Conservation (phyloP, 139 green algal genomes). For the Chlorella ohadii region DNA sequence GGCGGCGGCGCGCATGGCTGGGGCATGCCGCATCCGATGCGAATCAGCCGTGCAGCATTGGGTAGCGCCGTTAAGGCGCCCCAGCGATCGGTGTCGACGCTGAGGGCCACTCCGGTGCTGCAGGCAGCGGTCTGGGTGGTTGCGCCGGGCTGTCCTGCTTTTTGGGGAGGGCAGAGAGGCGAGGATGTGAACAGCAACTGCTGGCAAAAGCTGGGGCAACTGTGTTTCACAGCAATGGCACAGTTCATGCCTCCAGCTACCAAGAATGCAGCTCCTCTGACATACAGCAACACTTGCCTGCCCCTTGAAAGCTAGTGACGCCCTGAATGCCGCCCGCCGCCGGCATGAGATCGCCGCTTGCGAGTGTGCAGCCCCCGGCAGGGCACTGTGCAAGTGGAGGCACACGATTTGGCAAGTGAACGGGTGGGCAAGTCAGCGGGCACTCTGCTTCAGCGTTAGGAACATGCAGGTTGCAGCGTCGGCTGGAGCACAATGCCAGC, state of each 20-base stretch:
- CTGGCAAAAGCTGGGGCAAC: no score
- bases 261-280: no score
- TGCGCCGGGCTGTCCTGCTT: background rate
- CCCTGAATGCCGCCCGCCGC: background rate
- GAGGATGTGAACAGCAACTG: no score
- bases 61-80: background rate
- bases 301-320: background rate
- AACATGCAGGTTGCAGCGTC: no score
- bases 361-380: background rate
- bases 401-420: no score
- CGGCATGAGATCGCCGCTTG: background rate
- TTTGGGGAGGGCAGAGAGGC: no score
- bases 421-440: no score
- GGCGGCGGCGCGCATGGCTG: background rate
- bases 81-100: background rate
- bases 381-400: background rate
- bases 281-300: no score
- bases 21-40: background rate
- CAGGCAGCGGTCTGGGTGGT: background rate
- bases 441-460: no score
- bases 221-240: no score
- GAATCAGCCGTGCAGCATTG: background rate
- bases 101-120: background rate
- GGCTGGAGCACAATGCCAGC: no score
- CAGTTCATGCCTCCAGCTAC: no score